These are phyloP conservation scores for Fragaria iinumae DNA, from an alignment of 306 rosid genomes.

Conservation along the genomic window DNA sequence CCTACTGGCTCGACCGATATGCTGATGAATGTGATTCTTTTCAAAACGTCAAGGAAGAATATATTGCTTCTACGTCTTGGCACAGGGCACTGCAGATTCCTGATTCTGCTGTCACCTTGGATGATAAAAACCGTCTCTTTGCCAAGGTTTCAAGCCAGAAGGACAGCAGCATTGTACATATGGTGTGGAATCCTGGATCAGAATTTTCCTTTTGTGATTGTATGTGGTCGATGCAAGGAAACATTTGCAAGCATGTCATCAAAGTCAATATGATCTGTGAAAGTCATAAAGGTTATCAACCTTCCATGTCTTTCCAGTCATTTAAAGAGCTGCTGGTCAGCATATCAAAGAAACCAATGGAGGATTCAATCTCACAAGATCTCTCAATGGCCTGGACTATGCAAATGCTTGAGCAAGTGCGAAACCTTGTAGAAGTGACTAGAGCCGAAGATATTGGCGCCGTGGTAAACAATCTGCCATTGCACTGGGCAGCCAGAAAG, in stretches of 20 bases:
- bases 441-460: slow-evolving; percentile 54
- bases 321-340: slow-evolving; percentile 53
- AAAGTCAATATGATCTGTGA: slow-evolving; percentile 75
- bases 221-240: slow-evolving; percentile 75
- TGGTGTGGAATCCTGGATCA: slow-evolving; percentile 94
- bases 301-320: slow-evolving; percentile 68
- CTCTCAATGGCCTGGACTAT: slow-evolving; percentile 73
- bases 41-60: slow-evolving; percentile 83
- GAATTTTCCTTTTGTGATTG: slow-evolving; percentile 80
- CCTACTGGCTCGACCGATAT: slow-evolving; percentile 87
- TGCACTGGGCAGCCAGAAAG: slow-evolving; percentile 63
- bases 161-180: slow-evolving; percentile 41
- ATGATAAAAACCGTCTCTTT: slow-evolving; percentile 53
- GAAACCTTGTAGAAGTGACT: slow-evolving; percentile 64
- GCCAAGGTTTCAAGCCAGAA: slow-evolving; percentile 80
- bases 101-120: slow-evolving; percentile 59
- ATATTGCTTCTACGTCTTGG: slow-evolving; percentile 90
- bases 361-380: slow-evolving; percentile 68
- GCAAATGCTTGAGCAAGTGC: slow-evolving; percentile 77
- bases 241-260: slow-evolving; percentile 83
- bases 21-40: slow-evolving; percentile 94
- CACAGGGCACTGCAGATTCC: slow-evolving; percentile 81
- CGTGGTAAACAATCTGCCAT: slow-evolving; percentile 66
- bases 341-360: slow-evolving; percentile 61
- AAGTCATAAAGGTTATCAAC: slow-evolving; percentile 43